phyloP scores from a whole-genome alignment of 768 basidiomycete genomes.

The Leccinum incarnatum region DNA sequence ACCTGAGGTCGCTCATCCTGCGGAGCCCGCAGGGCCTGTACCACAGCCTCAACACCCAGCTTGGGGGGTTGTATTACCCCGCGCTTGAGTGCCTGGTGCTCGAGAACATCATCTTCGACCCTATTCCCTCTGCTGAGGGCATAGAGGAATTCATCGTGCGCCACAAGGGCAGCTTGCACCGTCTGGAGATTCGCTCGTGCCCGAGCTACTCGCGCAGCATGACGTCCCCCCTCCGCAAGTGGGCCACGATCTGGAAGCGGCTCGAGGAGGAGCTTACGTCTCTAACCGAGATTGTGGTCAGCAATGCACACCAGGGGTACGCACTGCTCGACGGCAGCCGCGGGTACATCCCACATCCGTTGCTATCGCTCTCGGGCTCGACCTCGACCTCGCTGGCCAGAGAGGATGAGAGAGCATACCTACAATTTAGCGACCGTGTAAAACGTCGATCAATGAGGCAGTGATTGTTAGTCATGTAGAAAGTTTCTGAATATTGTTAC shows the following conservation, averaged over 20 bases:
- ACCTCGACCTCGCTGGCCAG: neutral
- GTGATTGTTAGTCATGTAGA: too few relatives aligned
- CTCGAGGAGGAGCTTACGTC: conserved; percentile 19
- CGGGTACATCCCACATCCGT: conserved; percentile 24
- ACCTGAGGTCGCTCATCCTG: conserved; percentile 24
- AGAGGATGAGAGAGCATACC: conserved; percentile 13
- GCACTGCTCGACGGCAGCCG: conserved; percentile 17
- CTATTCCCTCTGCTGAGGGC: conserved; percentile 15
- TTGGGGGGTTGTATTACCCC: conserved; percentile 22
- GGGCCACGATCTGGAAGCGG: conserved; percentile 29
- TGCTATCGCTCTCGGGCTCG: neutral
- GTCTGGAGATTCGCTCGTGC: conserved; percentile 26
- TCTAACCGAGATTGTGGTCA: conserved; percentile 23
- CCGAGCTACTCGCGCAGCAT: conserved; percentile 21
- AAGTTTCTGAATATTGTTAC: too few relatives aligned
- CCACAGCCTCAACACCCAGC: conserved; percentile 22
- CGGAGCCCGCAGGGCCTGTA: conserved; percentile 29
- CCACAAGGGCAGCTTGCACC: conserved; percentile 25
- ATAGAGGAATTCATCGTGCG: conserved; percentile 31
- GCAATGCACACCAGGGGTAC: conserved; percentile 18
- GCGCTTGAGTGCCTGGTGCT: conserved; percentile 26
- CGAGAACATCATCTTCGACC: conserved; percentile 31
- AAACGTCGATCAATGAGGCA: conserved; percentile 2
- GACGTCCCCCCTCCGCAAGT: conserved; percentile 17
- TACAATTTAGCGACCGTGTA: conserved; percentile 13